Base-by-base conservation (phyloP, 768 basidiomycete genomes). In the Tephrocybe rancida region DNA sequence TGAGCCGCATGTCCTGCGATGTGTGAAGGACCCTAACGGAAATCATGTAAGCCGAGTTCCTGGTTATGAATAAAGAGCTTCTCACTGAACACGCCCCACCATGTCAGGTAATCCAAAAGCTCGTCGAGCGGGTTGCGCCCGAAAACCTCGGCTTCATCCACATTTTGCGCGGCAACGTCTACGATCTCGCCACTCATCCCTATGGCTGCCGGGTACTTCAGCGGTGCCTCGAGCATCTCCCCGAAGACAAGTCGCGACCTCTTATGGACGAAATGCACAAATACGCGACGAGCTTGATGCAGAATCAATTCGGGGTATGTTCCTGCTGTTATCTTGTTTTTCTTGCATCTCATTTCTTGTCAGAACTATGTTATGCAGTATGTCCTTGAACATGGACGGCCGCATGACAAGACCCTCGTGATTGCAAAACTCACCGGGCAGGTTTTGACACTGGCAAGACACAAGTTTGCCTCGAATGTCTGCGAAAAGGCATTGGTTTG, bases 361-460 rank as follows among this genome's bases (percentile, higher is more conserved):
- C 64, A 93, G 91, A 94, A 96, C 66, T 98, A 97, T 70, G 96
- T 98, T 29, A 84, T 97, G 44, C 96, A 98, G 69, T 96, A 91
- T 66, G 81, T 98, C 51, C 81, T 98, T 27, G 90, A 93, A 64
- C 80, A 88, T 60, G 94, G 95, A 5, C 77, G 77, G 51, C 76
- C 78, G 0, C 77, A 84, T 11, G 95, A 98, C 65, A 82, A 82
- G 47, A 73, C 77, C 2, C 71, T 79, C 50, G 81, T 97, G 32
- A 77, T 94, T 50, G 69, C 74, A 13, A 83, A 84, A 59, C 78
- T 98, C 46, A 82, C 79, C 8, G 92, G 92, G 3, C 87, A 91
- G 62, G 80, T 98, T 67, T 67, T 95, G 38, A 75, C 78, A 56
- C 84, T 95, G 80, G 82, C 92, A 1, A 82, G 86, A 48, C 92